Conservation (phyloP, 495 filamentous ascomycete species). For the Talaromyces proteolyticus region DNA sequence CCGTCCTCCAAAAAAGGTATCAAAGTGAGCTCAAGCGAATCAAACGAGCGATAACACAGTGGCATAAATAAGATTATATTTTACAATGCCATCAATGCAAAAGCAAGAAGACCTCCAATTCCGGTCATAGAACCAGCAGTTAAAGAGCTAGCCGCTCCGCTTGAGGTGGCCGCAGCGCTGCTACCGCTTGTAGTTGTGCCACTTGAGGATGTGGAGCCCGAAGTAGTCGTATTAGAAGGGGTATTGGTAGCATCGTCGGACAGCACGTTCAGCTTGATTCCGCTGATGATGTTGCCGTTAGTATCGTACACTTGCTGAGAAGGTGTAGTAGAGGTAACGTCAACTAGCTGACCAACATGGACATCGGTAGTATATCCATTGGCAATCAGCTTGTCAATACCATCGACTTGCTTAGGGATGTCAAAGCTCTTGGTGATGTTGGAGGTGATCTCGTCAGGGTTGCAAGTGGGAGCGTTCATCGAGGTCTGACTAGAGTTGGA, state of each 20-base stretch:
- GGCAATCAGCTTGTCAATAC: slow-evolving; percentile 45
- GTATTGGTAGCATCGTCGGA: slow-evolving; percentile 47
- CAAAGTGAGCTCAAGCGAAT: background rate
- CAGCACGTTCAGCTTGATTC: slow-evolving; percentile 48
- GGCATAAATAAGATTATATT: background rate
- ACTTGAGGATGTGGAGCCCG: slow-evolving; percentile 31
- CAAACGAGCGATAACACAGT: background rate
- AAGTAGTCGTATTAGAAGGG: slow-evolving; percentile 36
- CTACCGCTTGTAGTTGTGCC: slow-evolving; percentile 10
- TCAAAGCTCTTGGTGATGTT: slow-evolving; percentile 71
- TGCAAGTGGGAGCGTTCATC: slow-evolving; percentile 53
- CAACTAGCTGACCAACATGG: slow-evolving; percentile 50
- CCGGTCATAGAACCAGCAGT: slow-evolving; percentile 1
- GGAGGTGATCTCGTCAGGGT: slow-evolving; percentile 51
- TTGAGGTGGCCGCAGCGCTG: slow-evolving; percentile 12
- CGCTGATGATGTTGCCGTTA: slow-evolving; percentile 45
- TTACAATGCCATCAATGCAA: slow-evolving; percentile 6
- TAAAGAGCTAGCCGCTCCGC: slow-evolving; percentile 13
- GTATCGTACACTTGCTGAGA: slow-evolving; percentile 47
- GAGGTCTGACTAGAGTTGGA: slow-evolving; percentile 47
- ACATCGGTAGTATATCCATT: slow-evolving; percentile 43
- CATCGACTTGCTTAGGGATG: slow-evolving; percentile 51
- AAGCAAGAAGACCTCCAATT: slow-evolving; percentile 1
- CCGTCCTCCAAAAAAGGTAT: background rate
- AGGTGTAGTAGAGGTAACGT: slow-evolving; percentile 47